Evolutionary conservation across 768 basidiomycete genomes (phyloP), one percentile per base, ranked within the genome.

Genomic region (Pulveroboletus sp.): DNA sequence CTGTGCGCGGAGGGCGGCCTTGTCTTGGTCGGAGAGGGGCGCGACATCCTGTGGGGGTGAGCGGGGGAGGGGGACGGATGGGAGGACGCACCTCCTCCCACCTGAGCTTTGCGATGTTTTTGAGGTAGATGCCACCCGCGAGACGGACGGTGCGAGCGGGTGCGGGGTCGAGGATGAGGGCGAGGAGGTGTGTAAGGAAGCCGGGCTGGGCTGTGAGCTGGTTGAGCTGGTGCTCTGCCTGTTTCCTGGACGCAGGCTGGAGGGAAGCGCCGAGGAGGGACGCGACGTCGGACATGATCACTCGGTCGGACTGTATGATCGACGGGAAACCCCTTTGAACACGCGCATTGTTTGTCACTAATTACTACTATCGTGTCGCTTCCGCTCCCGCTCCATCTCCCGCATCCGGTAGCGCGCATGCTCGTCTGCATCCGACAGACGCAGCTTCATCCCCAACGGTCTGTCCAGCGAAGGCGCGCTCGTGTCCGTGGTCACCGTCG

Each of bases 101-200:
- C 71, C 85, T 78, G 23, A 80, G 75, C 67, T 89, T 93, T 50
- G 93, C 79, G 38, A 86, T 77, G 64, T 98, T 96, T 74, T 97
- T 98, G 57, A 96, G 83, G 71, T 89, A 93, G 29, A 97, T 85
- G 44, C 88, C 86, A 2, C 83, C 94, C 2, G 92, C 82, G 47
- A 95, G 82, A 61, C 93, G 74, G 27, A 89, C 79, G 0, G 88
- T 71, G 58, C 82, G 81, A 64, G 86, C 80, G 27, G 71, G 68
- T n/a, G 78, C 66, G n/a, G 63, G 60, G 54, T 89, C 78, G 53
- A 92, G 81, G 53, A 92, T 82, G 54, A 97, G 82, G 24, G 76
- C 70, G 22, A 98, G 81, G 20, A 97, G 80, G 61, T 86, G 79
- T 3, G 80, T 71, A 12, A 93, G 76, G 68, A 97, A 99, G 10